A percentile compares a stretch with the other conserved stretches of the same genome.
phyloP scores from a whole-genome alignment of 2,329 filamentous ascomycete genomes.

The Plectosphaerella plurivora region DNA sequence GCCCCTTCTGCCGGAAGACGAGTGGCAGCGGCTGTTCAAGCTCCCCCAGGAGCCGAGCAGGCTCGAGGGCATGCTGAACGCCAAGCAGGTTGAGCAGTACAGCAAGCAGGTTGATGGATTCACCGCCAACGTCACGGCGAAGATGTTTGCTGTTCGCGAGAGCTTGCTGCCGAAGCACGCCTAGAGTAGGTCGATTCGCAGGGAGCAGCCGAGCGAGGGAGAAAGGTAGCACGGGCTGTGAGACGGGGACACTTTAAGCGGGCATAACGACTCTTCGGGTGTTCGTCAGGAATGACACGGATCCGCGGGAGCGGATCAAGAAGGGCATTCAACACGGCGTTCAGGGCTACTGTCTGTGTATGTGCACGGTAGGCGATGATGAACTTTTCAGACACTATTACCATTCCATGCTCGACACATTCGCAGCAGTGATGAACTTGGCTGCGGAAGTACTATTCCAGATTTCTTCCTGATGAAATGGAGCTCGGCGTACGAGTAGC shows the following conservation, averaged over 20 bases:
- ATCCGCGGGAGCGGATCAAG: slow-evolving; percentile 13
- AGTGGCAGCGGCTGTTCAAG: slow-evolving; percentile 98
- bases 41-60: slow-evolving; percentile 90
- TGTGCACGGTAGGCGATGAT: slow-evolving; percentile 1
- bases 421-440: too few relatives aligned
- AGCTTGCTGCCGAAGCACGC: slow-evolving; percentile 55
- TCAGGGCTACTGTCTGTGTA: slow-evolving; percentile 8
- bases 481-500: too few relatives aligned
- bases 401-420: too few relatives aligned
- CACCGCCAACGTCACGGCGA: slow-evolving; percentile 82
- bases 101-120: slow-evolving; percentile 96
- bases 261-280: slow-evolving; percentile 10
- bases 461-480: too few relatives aligned
- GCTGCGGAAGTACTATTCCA: too few relatives aligned
- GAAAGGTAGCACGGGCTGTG: slow-evolving; percentile 4
- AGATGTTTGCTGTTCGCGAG: slow-evolving; percentile 95
- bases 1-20: slow-evolving; percentile 83
- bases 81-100: slow-evolving; percentile 95
- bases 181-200: slow-evolving; percentile 3
- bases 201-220: not conserved
- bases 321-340: slow-evolving; percentile 15
- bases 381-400: not conserved
- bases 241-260: slow-evolving; percentile 4
- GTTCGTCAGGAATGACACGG: slow-evolving; percentile 14
- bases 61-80: slow-evolving; percentile 90